Conservation (phyloP, 2,329 filamentous ascomycete genomes). For the Tolypocladium sp. region DNA sequence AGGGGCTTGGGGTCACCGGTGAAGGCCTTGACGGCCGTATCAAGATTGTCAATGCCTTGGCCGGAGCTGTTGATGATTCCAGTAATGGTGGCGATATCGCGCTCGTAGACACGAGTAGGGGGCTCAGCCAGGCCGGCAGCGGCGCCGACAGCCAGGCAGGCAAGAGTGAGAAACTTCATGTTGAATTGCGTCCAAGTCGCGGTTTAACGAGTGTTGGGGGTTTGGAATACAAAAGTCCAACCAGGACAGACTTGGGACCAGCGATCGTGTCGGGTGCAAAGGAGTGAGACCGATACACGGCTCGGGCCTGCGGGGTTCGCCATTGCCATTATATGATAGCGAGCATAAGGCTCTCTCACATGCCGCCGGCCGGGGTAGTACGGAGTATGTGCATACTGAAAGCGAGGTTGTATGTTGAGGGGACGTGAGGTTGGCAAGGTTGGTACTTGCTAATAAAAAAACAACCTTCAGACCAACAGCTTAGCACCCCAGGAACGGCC, state of each 20-base stretch:
- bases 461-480: background rate
- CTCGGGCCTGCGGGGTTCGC: background rate
- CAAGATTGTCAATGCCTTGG: constrained; percentile 7
- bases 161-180: constrained; percentile 7
- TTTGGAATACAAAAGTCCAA: background rate
- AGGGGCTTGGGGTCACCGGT: constrained; percentile 9
- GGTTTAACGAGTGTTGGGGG: background rate
- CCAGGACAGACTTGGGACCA: background rate
- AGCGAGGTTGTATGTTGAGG: background rate
- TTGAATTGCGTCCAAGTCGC: background rate
- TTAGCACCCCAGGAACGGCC: background rate
- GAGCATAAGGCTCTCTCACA: background rate
- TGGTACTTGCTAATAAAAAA: background rate
- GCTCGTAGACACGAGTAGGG: background rate
- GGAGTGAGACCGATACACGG: background rate
- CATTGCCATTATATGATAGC: background rate
- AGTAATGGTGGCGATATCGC: constrained; percentile 4
- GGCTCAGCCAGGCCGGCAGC: background rate
- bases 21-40: constrained; percentile 12
- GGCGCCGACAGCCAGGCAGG: constrained; percentile 2
- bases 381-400: background rate
- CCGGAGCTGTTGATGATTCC: constrained; percentile 3
- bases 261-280: background rate
- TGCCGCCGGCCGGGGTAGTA: background rate
- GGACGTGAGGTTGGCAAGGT: background rate